phyloP scores from a whole-genome alignment of 2,329 filamentous ascomycete genomes.

The Diaporthe vexans region DNA sequence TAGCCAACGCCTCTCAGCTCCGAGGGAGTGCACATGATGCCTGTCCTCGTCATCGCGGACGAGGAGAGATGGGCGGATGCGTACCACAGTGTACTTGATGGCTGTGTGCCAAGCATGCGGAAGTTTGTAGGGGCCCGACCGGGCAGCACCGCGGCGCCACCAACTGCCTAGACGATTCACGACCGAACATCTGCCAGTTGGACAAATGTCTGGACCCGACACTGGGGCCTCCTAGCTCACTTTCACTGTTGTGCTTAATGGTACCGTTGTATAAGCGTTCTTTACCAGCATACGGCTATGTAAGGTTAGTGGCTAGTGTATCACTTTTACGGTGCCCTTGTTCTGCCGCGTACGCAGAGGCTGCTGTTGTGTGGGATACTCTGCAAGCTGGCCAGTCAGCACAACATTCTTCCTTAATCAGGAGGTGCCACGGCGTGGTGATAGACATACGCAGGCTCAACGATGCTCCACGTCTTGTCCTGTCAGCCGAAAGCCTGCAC shows the following conservation, averaged over 20 bases:
- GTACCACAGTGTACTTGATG: neutral
- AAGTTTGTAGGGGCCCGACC: neutral
- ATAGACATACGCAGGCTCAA: neutral
- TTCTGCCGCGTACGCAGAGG: neutral
- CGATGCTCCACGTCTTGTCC: neutral
- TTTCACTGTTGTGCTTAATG: neutral
- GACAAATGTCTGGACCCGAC: neutral
- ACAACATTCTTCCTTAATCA: neutral
- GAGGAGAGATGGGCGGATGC: neutral
- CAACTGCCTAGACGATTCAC: neutral
- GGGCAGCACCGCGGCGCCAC: slow-evolving; percentile 11
- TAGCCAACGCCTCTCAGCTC: neutral
- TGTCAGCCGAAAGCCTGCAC: neutral
- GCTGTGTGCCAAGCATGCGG: neutral
- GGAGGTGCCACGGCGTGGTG: neutral
- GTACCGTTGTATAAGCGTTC: neutral
- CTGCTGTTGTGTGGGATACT: neutral
- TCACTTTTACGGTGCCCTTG: neutral
- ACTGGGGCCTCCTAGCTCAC: neutral
- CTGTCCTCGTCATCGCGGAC: neutral
- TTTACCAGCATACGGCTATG: neutral
- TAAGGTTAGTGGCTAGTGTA: neutral
- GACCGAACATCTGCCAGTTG: neutral
- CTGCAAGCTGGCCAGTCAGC: neutral
- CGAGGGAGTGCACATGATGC: neutral